Evolutionary conservation across 495 filamentous ascomycete genomes (phyloP).

Genomic region (Aspergillus taichungensis): DNA sequence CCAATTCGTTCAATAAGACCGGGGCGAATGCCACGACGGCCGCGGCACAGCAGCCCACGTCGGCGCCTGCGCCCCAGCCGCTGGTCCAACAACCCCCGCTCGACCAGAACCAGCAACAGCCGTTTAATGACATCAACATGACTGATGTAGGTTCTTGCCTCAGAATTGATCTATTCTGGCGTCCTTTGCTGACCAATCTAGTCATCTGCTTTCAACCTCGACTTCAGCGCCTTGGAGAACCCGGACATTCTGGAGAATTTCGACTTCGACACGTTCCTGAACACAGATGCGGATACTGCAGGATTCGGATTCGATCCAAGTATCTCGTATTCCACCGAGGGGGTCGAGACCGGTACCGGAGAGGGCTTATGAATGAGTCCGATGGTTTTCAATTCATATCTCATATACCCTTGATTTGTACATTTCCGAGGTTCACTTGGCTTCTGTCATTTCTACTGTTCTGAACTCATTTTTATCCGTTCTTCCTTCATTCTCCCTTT

Average conservation of each 20-base stretch:
- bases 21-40: slow-evolving; percentile 43
- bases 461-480: slow-evolving; percentile 11
- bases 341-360: slow-evolving; percentile 44
- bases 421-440: slow-evolving; percentile 20
- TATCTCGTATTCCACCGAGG: slow-evolving; percentile 33
- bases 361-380: slow-evolving; percentile 38
- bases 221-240: slow-evolving; percentile 52
- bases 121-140: slow-evolving; percentile 29
- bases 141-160: slow-evolving; percentile 29
- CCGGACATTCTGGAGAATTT: slow-evolving; percentile 80
- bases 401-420: slow-evolving; percentile 44
- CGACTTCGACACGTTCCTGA: slow-evolving; percentile 92
- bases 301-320: slow-evolving; percentile 46
- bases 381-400: slow-evolving; percentile 31
- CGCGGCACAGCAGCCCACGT: slow-evolving; percentile 30
- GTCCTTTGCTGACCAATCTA: slow-evolving; percentile 10
- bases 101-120: slow-evolving; percentile 31
- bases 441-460: slow-evolving; percentile 5
- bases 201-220: slow-evolving; percentile 40
- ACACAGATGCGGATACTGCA: slow-evolving; percentile 45
- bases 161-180: slow-evolving; percentile 15
- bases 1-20: slow-evolving; percentile 50
- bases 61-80: slow-evolving; percentile 31
- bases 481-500: slow-evolving; percentile 14
- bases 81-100: slow-evolving; percentile 35